Evolutionary conservation across 2,329 filamentous ascomycete genomes (phyloP), one percentile per base, ranked within the genome.

Genomic region (Ceratocystiopsis sp.): DNA sequence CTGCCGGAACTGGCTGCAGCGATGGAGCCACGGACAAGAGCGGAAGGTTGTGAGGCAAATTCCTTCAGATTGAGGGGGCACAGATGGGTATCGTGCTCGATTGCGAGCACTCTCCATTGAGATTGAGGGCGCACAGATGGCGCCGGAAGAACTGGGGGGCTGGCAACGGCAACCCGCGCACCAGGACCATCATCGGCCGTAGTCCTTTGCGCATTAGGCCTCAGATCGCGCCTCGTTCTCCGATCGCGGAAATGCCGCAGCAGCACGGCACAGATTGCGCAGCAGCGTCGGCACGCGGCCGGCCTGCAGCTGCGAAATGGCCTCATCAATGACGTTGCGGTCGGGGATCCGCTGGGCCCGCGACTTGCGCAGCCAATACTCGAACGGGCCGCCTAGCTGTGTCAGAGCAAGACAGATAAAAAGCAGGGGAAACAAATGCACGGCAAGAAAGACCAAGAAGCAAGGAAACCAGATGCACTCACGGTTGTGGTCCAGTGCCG

Each of bases 351-450:
- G 58, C 45, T 63, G 59, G 5, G 51, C 51, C 37, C 61, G 59
- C 6, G 64, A 65, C 35, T 59, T 56, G 11, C 59, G 58, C n/a
- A 67, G 55, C 64, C 64, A 68, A 51, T 68, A 65, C 52, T 64
- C 60, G 45, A 68, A 66, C 0, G 65, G 64, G 0, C 65, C 64
- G 7, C 59, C 61, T 64, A 21, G 14, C 10, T 10, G 18, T 8
- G 15, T 33, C n/a, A 36, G 32, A 10, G 16, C 35, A 21, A 21
- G 19, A 21, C 10, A 18, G 14, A 18, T 2, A 42, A 13, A 15
- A 6, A 42, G 19, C n/a, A 21, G 35, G n/a, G 15, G 16, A 3
- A 34, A 4, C 15, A 25, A 18, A 42, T 8, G 15, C n/a, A n/a
- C n/a, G n/a, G n/a, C n/a, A 16, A 42, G 8, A 36, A 16, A 37